Base-by-base conservation (phyloP, 2,329 filamentous ascomycete species). In the Talaromyces funiculosus region DNA sequence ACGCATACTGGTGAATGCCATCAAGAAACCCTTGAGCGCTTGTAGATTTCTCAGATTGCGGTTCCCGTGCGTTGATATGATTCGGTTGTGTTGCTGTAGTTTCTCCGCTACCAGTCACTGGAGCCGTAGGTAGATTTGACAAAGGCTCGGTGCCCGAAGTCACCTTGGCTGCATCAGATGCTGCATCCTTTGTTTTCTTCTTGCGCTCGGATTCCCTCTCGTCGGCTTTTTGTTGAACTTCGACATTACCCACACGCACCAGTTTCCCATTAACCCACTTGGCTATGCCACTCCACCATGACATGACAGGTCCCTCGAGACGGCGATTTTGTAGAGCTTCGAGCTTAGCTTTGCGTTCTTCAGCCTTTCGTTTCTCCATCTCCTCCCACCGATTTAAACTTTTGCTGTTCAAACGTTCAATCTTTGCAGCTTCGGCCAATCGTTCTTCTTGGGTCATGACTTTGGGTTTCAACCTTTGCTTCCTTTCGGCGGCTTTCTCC, bases 371-470 rank as follows among this genome's bases (percentile, higher is more conserved):
- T 75, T 91, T 92, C 77, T 99, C 94, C 6, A 91, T 90, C 73
- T 91, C 89, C 73, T 97, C 92, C 92, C 93, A 97, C 60, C 90
- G 84, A 70, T 93, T 97, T 69, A 96, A 78, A 74, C 89, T 97
- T 81, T 90, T 95, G 67, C 88, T 84, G 74, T 99, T 97, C 68
- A 87, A 82, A 74, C 89, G 88, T 75, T 97, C 94, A 6, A 95
- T 87, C 57, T 87, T 78, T 18, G 88, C 90, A 1, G 92, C 92
- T 74, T 96, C 90, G 29, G 85, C 87, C 29, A 97, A 81, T 38
- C 92, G 84, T 72, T 97, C 88, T 47, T 85, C 90, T 74, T 97
- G 93, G 5, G 92, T 96, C 85, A 96, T 86, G 29, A 88, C 83
- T 61, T 88, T 89, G 59, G 90, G 90, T 74, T 91, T 90, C 64